Percentiles rank a stretch among this genome's conserved stretches.
Evolutionary conservation across 805 yeast species (phyloP).

Genomic region (Blastobotrys chiropterorum): DNA sequence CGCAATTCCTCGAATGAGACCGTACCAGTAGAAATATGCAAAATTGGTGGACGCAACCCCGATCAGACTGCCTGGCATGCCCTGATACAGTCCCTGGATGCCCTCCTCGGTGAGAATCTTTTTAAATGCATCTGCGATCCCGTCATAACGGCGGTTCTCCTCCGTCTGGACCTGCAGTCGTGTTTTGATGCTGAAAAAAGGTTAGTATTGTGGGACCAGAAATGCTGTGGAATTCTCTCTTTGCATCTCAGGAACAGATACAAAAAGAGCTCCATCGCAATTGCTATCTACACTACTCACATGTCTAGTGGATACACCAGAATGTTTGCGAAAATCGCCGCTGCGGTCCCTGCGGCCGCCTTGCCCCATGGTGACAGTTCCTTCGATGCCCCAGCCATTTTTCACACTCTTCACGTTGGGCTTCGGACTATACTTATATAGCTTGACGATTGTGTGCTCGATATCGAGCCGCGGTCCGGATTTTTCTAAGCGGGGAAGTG

Average conservation of each 20-base stretch:
- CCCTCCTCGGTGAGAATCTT: conserved; percentile 56
- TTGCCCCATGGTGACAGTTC: conserved; percentile 56
- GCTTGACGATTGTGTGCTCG: neutral
- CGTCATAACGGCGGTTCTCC: conserved; percentile 37
- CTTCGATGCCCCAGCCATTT: conserved; percentile 11
- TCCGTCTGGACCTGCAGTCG: conserved; percentile 62
- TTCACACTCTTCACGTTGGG: neutral
- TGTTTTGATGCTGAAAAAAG: conserved; percentile 46
- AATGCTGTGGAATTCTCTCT: neutral
- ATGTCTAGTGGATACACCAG: conserved; percentile 77
- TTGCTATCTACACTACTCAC: conserved; percentile 20
- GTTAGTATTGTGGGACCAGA: neutral
- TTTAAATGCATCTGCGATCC: conserved; percentile 55
- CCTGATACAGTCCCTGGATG: conserved; percentile 62
- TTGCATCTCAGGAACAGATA: no score
- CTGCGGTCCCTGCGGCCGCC: conserved; percentile 77
- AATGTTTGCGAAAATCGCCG: conserved; percentile 73
- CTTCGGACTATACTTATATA: neutral
- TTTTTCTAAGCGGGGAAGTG: neutral
- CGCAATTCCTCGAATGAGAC: conserved; percentile 44
- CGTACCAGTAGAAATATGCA: conserved; percentile 84
- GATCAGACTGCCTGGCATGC: conserved; percentile 57
- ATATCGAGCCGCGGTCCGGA: neutral
- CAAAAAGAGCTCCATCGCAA: no score
- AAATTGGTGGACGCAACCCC: conserved; percentile 76